Conservation (phyloP, 2,329 filamentous ascomycete genomes). For the Lachnellula occidentalis region DNA sequence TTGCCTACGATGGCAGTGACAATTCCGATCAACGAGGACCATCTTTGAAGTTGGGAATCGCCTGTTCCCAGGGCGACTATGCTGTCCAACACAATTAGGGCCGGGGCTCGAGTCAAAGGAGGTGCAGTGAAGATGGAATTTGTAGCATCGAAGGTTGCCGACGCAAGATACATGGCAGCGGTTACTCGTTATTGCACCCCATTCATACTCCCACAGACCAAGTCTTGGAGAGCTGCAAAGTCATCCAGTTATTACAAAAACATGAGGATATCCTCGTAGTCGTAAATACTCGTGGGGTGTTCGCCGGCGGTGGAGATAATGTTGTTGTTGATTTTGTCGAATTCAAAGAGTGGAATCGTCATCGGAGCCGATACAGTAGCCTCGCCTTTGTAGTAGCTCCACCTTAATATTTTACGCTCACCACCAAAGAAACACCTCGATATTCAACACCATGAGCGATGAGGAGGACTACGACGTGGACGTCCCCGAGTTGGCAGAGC, state of each 20-base stretch:
- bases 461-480: slow-evolving; percentile 56
- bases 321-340: neutral
- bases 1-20: slow-evolving; percentile 89
- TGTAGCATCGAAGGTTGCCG: slow-evolving; percentile 13
- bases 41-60: slow-evolving; percentile 55
- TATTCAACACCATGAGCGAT: slow-evolving; percentile 46
- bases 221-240: neutral
- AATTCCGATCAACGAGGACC: slow-evolving; percentile 95
- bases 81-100: neutral
- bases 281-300: neutral
- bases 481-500: slow-evolving; percentile 46
- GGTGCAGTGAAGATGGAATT: slow-evolving; percentile 9
- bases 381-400: neutral
- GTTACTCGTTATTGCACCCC: slow-evolving; percentile 17
- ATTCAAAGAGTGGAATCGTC: neutral
- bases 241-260: neutral
- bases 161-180: slow-evolving; percentile 28
- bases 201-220: slow-evolving; percentile 12
- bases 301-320: neutral
- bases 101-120: neutral
- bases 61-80: slow-evolving; percentile 22
- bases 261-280: slow-evolving; percentile 3
- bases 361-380: neutral
- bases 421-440: slow-evolving; percentile 5
- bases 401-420: neutral